A percentile compares a stretch with the other conserved stretches of the same genome.
phyloP scores from a whole-genome alignment of 257 asterid genomes.

The Jacaranda copaia region DNA sequence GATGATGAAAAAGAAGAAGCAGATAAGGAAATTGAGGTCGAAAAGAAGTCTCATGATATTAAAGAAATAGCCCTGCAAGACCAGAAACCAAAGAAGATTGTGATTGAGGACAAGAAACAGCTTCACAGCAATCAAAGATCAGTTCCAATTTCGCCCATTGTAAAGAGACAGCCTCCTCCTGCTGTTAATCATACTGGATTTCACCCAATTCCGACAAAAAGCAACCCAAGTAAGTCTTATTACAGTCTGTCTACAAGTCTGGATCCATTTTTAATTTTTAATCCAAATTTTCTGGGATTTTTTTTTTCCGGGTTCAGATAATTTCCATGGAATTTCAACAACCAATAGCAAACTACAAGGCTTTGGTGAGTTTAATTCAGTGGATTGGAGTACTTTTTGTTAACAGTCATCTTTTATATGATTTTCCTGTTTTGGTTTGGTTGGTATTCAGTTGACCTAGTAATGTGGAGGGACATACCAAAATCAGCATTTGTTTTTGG shows the following conservation, averaged over 20 bases:
- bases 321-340: constrained; percentile 48
- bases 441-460: constrained; percentile 62
- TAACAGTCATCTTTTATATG: no score
- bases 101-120: constrained; percentile 51
- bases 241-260: background rate
- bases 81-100: constrained; percentile 44
- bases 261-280: background rate
- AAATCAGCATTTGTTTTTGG: constrained; percentile 91
- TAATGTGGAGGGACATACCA: constrained; percentile 94
- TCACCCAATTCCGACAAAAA: constrained; percentile 53
- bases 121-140: constrained; percentile 44
- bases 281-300: background rate
- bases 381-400: background rate
- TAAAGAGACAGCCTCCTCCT: constrained; percentile 53
- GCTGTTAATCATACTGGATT: constrained; percentile 43
- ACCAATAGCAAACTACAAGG: constrained; percentile 63
- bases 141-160: constrained; percentile 47
- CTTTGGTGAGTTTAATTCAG: constrained; percentile 59
- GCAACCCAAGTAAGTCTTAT: constrained; percentile 51
- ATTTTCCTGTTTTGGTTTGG: background rate
- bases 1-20: constrained; percentile 41
- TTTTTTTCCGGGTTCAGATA: constrained; percentile 50
- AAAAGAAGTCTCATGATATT: constrained; percentile 48
- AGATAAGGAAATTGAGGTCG: constrained; percentile 46
- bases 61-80: constrained; percentile 48